Base-by-base conservation (phyloP, 2,329 filamentous ascomycete genomes). In the Fusarium marasasianum region DNA sequence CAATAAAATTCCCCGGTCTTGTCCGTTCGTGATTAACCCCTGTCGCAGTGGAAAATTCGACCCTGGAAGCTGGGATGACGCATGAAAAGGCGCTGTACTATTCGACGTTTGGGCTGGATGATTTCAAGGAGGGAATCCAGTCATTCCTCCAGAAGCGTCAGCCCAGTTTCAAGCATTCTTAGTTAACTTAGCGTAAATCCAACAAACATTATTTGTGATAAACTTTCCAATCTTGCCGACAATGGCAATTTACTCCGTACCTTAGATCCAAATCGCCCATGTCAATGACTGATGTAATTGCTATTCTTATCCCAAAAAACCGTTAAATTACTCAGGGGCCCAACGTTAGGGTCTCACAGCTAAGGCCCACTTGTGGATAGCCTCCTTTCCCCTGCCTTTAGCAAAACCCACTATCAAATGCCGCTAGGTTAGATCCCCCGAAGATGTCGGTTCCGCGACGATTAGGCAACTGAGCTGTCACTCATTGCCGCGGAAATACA, bases 31-130 rank as follows among this genome's bases (percentile, higher is more conserved):
- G 22, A 24, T 45, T 71, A 40, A 73, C 51, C 26, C 24, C 22
- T 44, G 33, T 12, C n/a, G 18, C 24, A 74, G 71, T 60, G n/a
- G 62, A 74, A 43, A 68, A 56, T 10, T 64, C 33, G 3, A 72
- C 59, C 7, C 63, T 74, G 2, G 63, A 48, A 9, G 63, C 63
- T 35, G 71, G 71, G 15, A 74, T 74, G 71, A 51, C 47, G 13
- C 63, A 74, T 35, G 71, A 74, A 48, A 74, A 74, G 33, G 37
- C 71, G 9, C 50, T 74, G 1, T 74, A 74, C 22, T 74, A 74
- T 22, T 74, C 71, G 4, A 74, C 71, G 1, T 74, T 74, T 22
- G 57, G 71, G 2, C 47, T 74, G 6, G 53, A 66, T 11, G 71
- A 74, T 20, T 74, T 74, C n/a, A 59, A 61, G 24, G 71, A 74